Percentiles rank a stretch among this genome's conserved stretches.
phyloP scores from a whole-genome alignment of 495 filamentous ascomycete genomes.

The Lindgomyces ingoldianus region DNA sequence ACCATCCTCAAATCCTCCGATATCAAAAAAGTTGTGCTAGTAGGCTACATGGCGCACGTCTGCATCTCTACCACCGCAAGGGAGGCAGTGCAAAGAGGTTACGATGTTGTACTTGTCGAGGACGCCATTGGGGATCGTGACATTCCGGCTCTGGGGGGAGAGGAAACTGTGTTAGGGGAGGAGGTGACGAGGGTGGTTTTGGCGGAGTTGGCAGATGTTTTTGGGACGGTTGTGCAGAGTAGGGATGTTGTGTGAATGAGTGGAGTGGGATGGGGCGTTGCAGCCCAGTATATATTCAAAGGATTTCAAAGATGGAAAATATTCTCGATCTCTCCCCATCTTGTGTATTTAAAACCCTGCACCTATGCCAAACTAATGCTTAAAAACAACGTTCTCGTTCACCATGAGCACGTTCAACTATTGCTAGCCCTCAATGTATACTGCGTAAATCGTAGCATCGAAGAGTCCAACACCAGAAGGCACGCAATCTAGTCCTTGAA shows the following conservation, averaged over 20 bases:
- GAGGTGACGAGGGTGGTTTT: slow-evolving; percentile 43
- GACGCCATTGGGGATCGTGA: slow-evolving; percentile 62
- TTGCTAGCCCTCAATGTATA: too few species aligned
- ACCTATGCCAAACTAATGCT: too few species aligned
- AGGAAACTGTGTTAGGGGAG: slow-evolving; percentile 39
- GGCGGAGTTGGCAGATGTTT: slow-evolving; percentile 43
- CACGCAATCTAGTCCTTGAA: too few species aligned
- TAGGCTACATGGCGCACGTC: slow-evolving; percentile 62
- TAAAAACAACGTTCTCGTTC: too few species aligned
- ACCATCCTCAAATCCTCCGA: slow-evolving; percentile 42
- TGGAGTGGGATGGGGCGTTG: background rate
- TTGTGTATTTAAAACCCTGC: too few species aligned
- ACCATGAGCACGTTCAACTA: too few species aligned
- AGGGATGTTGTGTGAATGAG: slow-evolving; percentile 39
- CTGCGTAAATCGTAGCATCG: too few species aligned
- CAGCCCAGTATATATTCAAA: background rate
- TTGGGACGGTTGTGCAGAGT: slow-evolving; percentile 45
- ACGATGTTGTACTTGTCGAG: slow-evolving; percentile 58
- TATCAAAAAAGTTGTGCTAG: slow-evolving; percentile 53
- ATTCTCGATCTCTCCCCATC: too few species aligned
- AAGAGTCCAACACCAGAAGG: too few species aligned
- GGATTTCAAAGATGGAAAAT: too few species aligned
- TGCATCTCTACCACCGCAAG: slow-evolving; percentile 63
- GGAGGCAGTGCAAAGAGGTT: slow-evolving; percentile 56
- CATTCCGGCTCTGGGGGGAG: slow-evolving; percentile 52